phyloP scores from a whole-genome alignment of 768 basidiomycete genomes.

The Coprinopsis strossmayeri region DNA sequence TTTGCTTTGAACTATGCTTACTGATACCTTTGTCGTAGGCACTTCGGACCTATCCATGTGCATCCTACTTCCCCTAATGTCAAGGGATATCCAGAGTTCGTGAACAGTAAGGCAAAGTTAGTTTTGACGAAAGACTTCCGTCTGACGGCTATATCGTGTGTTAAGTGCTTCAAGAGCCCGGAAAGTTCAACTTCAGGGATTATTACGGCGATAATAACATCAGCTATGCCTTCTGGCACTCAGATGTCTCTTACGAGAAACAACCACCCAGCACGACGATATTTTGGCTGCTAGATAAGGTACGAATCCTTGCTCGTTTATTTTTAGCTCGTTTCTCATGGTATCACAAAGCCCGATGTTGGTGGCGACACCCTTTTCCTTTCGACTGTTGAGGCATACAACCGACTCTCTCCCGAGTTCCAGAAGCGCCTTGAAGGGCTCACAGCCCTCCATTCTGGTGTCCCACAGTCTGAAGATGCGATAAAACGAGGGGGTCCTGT shows the following conservation, averaged over 20 bases:
- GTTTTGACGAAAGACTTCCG: too few relatives aligned
- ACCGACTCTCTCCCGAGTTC: conserved; percentile 49
- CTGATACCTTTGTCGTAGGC: too few relatives aligned
- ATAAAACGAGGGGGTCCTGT: too few relatives aligned
- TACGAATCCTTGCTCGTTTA: conserved; percentile 31
- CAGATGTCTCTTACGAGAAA: conserved; percentile 49
- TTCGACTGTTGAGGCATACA: conserved; percentile 55
- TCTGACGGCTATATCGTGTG: too few relatives aligned
- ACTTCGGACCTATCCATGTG: conserved; percentile 23
- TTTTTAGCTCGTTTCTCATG: conserved; percentile 40
- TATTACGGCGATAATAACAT: too few relatives aligned
- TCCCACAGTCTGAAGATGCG: conserved; percentile 41
- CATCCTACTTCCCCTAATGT: conserved; percentile 45
- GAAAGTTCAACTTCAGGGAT: too few relatives aligned
- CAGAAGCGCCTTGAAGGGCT: conserved; percentile 51
- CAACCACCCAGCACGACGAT: conserved; percentile 46
- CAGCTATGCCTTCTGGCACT: conserved; percentile 41
- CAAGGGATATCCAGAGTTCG: too few relatives aligned
- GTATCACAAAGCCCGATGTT: conserved; percentile 37
- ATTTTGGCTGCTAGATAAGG: conserved; percentile 48
- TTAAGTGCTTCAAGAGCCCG: too few relatives aligned
- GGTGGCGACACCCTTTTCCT: conserved; percentile 53
- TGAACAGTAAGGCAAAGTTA: too few relatives aligned
- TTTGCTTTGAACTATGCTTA: too few relatives aligned
- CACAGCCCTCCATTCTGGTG: conserved; percentile 46